These are phyloP conservation scores for Melaleuca quinquenervia DNA, from an alignment of 345 rosid species.

Conservation along the genomic window DNA sequence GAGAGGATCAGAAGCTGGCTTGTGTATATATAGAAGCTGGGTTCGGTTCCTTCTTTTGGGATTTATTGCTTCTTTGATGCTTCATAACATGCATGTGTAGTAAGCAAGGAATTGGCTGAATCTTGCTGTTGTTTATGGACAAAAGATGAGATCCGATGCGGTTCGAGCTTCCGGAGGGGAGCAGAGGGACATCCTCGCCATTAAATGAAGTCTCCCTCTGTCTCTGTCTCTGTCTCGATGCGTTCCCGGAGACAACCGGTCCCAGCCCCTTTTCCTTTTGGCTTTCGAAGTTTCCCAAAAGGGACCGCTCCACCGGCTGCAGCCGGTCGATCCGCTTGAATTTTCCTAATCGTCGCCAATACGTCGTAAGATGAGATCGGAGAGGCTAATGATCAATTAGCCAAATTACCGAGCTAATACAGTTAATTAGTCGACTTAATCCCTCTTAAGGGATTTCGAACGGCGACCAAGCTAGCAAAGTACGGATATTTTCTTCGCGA, in stretches of 20 bases:
- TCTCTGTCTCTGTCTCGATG: neutral
- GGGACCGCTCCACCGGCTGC: neutral
- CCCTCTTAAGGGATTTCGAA: too few species aligned
- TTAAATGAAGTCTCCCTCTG: neutral
- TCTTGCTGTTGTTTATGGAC: neutral
- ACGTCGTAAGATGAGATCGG: neutral
- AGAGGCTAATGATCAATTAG: neutral
- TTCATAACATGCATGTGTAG: neutral
- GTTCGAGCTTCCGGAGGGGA: neutral
- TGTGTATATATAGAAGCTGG: neutral
- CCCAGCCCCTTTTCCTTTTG: neutral
- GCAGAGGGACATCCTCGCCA: neutral
- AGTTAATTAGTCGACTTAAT: neutral
- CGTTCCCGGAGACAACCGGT: neutral
- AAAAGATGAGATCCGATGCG: neutral
- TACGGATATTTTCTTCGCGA: accelerated
- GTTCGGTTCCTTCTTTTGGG: neutral
- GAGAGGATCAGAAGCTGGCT: neutral
- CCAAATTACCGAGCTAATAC: neutral
- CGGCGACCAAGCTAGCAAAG: too few species aligned
- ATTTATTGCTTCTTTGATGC: neutral
- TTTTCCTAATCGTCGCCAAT: neutral
- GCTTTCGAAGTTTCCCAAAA: neutral
- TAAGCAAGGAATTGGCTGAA: neutral
- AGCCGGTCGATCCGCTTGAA: neutral